Base-by-base conservation (phyloP, 306 rosid species). In the Acacia acuminata region DNA sequence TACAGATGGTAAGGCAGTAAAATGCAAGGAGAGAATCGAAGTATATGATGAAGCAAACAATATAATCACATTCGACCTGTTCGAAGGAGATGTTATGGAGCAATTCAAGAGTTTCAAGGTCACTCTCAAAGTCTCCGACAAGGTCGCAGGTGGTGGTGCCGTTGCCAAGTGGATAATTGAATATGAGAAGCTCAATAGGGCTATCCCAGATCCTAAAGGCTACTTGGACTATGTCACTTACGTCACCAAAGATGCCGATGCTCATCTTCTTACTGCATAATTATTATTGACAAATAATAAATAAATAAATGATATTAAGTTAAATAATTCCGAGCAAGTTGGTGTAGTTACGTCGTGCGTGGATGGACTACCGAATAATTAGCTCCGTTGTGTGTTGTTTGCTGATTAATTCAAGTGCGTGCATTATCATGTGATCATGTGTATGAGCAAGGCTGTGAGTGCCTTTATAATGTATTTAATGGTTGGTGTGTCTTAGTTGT, bases 131-230 rank as follows among this genome's bases (percentile, higher is more conserved):
- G 14, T 56, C 2, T n/a, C 64, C 5, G 64, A 56, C 13, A 56
- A 20, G 3, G 44, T 19, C 0, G 66, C 13, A 10, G 77, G 20
- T 51, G 60, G 42, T 32, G 24, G 10, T 5, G 68, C 68, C 27
- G 43, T 32, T 25, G 71, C 22, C 27, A 77, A 77, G 67, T 77
- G 72, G 72, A 43, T 7, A 17, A 1, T 24, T 42, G 72, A 76
- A 3, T 60, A 76, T 60, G 80, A 76, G 43, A 76, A 76, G 71
- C n/a, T 60, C 71, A 76, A 60, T 61, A 72, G 63, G 44, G 56
- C 6, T 11, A 47, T 77, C 16, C 27, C 70, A 77, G 7, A 13
- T 25, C 56, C 55, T 3, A 4, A 24, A 2, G 53, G 30, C 27
- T 61, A 77, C 30, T 3, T 61, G 42, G 60, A 4, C 71, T 61